Percentiles rank a stretch among this genome's conserved stretches.
Conservation (phyloP, 2,329 filamentous ascomycete genomes). For the Pseudopithomyces chartarum region DNA sequence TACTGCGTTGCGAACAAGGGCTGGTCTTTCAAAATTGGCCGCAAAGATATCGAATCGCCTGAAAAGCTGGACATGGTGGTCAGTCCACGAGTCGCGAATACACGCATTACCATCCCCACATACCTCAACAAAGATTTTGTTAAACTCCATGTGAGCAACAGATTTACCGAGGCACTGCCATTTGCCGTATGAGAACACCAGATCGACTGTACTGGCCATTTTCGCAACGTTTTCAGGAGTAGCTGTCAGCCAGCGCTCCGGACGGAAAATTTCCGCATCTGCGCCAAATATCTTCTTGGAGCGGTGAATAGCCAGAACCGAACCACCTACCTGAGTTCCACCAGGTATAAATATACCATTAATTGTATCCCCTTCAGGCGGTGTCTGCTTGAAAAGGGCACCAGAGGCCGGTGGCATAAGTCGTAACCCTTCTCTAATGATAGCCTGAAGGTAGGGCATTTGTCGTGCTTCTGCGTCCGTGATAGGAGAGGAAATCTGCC, state of each 20-base stretch:
- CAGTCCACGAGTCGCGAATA: too few species aligned
- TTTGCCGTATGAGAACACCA: slow-evolving; percentile 31
- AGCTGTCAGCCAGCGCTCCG: slow-evolving; percentile 23
- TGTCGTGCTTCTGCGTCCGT: slow-evolving; percentile 45
- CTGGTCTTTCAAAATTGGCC: too few species aligned
- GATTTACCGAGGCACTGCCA: slow-evolving; percentile 30
- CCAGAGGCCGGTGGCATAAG: slow-evolving; percentile 41
- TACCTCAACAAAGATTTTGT: slow-evolving; percentile 36
- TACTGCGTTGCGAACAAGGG: too few species aligned
- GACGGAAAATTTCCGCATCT: slow-evolving; percentile 24
- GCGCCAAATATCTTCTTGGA: slow-evolving; percentile 22
- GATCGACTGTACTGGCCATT: slow-evolving; percentile 19
- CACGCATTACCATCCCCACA: not conserved
- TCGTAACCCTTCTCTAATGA: slow-evolving; percentile 49
- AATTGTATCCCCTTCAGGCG: slow-evolving; percentile 22
- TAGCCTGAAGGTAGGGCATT: slow-evolving; percentile 52
- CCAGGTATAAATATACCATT: slow-evolving; percentile 14
- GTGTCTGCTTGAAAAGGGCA: slow-evolving; percentile 44
- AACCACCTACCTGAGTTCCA: slow-evolving; percentile 27
- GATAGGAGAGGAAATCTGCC: slow-evolving; percentile 47
- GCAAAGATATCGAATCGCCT: too few species aligned
- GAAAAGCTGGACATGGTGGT: too few species aligned
- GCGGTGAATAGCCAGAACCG: slow-evolving; percentile 13
- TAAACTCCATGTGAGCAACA: slow-evolving; percentile 36
- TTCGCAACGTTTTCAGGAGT: slow-evolving; percentile 35